A percentile compares a stretch with the other conserved stretches of the same genome.
Evolutionary conservation across 169 alveolate genomes (phyloP).

Genomic region (Eimeria maxima): DNA sequence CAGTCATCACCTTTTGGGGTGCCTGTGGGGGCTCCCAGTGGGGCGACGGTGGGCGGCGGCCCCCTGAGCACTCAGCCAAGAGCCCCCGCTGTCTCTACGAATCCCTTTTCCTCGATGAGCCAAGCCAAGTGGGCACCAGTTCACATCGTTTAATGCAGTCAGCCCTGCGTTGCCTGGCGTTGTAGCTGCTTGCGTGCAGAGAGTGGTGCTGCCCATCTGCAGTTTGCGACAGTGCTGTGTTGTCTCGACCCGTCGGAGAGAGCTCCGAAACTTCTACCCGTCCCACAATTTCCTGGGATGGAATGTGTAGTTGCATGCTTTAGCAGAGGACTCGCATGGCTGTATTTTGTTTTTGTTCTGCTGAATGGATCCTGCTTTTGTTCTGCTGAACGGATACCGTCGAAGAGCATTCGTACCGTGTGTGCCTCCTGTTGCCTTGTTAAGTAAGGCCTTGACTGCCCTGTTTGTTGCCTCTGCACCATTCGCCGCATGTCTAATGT

Average conservation of each 20-base stretch:
- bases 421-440: background rate
- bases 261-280: background rate
- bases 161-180: background rate
- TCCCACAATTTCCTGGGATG: background rate
- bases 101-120: constrained; percentile 55
- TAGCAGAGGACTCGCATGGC: background rate
- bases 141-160: background rate
- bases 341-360: background rate
- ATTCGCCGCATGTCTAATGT: background rate
- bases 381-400: background rate
- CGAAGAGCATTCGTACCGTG: background rate
- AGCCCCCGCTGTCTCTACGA: background rate
- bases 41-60: constrained; percentile 7
- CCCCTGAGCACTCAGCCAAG: constrained; percentile 7
- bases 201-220: background rate
- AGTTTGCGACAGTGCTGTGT: background rate
- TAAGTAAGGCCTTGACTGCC: background rate
- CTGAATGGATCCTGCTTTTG: no score
- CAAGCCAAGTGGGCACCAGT: constrained; percentile 16
- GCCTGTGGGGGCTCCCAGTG: constrained; percentile 47
- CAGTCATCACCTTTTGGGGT: constrained; percentile 21
- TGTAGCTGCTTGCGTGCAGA: background rate
- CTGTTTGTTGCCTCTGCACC: background rate
- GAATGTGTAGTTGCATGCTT: background rate
- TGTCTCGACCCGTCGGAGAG: background rate